Evolutionary conservation across 176 grass and related monocot genomes (phyloP).

Genomic region (Oryza coarctata): DNA sequence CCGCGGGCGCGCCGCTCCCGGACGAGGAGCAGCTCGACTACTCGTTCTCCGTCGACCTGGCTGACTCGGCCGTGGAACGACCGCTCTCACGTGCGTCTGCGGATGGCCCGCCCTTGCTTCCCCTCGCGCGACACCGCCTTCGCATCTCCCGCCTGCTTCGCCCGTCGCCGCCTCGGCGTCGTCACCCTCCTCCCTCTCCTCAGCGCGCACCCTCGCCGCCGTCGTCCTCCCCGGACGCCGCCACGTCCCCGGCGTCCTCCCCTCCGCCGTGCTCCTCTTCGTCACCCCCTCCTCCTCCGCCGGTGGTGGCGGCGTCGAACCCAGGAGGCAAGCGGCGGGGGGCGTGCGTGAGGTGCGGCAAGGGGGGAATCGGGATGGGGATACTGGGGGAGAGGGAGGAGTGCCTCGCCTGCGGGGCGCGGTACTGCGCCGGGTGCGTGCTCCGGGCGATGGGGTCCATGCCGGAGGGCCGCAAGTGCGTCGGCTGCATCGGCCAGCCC

Average conservation of each 20-base stretch:
- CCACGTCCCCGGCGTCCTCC: not conserved
- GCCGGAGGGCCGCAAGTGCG: conserved; percentile 70
- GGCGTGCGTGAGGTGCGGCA: conserved; percentile 50
- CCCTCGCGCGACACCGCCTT: conserved; percentile 18
- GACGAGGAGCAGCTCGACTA: conserved; percentile 54
- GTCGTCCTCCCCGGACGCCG: conserved; percentile 36
- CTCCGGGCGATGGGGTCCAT: conserved; percentile 69
- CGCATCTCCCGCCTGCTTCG: conserved; percentile 25
- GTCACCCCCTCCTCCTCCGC: not conserved
- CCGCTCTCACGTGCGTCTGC: not conserved
- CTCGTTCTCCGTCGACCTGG: conserved; percentile 55
- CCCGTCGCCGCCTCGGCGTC: not conserved
- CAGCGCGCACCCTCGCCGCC: not conserved
- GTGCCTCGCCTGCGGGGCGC: conserved; percentile 58
- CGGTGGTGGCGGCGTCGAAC: not conserved
- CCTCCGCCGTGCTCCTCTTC: not conserved
- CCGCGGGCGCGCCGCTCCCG: conserved; percentile 52
- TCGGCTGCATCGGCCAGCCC: conserved; percentile 55
- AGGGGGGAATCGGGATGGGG: conserved; percentile 50
- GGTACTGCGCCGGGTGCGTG: conserved; percentile 57
- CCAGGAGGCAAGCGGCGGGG: conserved; percentile 25
- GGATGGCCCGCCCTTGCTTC: not conserved
- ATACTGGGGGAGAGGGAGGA: conserved; percentile 55
- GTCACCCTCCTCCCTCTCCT: not conserved
- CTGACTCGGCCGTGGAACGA: not conserved